Percentiles rank a stretch among this genome's conserved stretches.
Evolutionary conservation across 805 yeast genomes (phyloP).

Genomic region (Zygoascus flipseniorum): DNA sequence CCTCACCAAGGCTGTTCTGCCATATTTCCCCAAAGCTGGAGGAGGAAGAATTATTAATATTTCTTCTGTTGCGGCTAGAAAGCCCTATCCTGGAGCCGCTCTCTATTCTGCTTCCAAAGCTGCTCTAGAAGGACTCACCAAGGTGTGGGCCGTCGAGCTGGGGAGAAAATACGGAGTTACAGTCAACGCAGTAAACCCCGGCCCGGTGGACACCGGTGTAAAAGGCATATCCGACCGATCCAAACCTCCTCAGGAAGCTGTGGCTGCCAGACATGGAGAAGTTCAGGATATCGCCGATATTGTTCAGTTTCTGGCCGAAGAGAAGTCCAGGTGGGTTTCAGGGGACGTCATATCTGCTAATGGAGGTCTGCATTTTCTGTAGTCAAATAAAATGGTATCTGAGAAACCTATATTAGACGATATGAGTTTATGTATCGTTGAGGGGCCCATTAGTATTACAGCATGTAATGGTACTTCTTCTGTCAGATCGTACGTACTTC

Average conservation of each 20-base stretch:
- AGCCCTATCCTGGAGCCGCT: conserved; percentile 4
- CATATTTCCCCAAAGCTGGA: conserved; percentile 8
- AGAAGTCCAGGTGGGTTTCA: conserved; percentile 14
- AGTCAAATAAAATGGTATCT: background rate
- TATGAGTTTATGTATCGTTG: too few relatives aligned
- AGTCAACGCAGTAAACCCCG: conserved; percentile 14
- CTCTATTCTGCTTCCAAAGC: conserved; percentile 14
- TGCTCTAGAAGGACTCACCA: conserved; percentile 15
- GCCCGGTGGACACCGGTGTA: conserved; percentile 14
- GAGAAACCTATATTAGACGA: too few relatives aligned
- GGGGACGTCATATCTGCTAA: conserved; percentile 12
- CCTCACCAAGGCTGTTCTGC: conserved; percentile 10
- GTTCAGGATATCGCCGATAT: conserved; percentile 12
- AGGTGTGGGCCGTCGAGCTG: conserved; percentile 12
- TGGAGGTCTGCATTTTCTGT: conserved; percentile 9
- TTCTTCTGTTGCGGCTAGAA: conserved; percentile 8
- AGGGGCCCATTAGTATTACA: too few relatives aligned
- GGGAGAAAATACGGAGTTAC: conserved; percentile 11
- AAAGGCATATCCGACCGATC: conserved; percentile 3
- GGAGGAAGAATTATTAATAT: conserved; percentile 14
- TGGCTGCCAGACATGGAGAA: conserved; percentile 4
- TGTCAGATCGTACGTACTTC: too few relatives aligned
- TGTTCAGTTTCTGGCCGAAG: conserved; percentile 10
- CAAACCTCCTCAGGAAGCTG: conserved; percentile 4
- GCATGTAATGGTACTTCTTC: too few relatives aligned